Base-by-base conservation (phyloP, 2,329 filamentous ascomycete species). In the Cercospora zeina region DNA sequence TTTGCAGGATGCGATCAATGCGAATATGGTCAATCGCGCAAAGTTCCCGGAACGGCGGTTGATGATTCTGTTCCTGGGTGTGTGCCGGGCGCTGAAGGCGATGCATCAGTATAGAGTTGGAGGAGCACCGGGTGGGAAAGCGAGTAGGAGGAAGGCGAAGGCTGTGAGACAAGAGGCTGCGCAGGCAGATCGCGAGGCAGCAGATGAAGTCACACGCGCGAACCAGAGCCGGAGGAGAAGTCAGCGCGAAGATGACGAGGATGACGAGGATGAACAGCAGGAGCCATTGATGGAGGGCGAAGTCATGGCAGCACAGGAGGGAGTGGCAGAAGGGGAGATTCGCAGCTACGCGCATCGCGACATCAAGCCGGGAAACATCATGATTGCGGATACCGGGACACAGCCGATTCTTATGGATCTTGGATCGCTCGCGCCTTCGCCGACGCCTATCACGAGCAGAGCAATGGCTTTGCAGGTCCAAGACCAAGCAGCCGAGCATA, bases 321-420 rank as follows among this genome's bases (percentile, higher is more conserved):
- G 89, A 2, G 83, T 87, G 51, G 84, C 84, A 47, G 85, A 87
- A 9, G 89, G 89, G 13, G 85, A 87, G 62, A 81, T 85, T 64
- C 83, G 90, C 69, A 90, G 92, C 19, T 99, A 96, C 76, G 90
- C 95, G 65, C 95, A 99, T 77, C 84, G 95, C 69, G 95, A 99
- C 77, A 96, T 99, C 76, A 99, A 99, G 77, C 95, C 95, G 71
- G 93, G 92, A 62, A 99, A 99, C 78, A 96, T 99, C 74, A 99
- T 99, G 95, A 96, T 99, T 69, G 89, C 90, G 68, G 93, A 97
- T 75, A 87, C 91, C 70, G 95, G 95, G 69, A 85, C 87, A 63
- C 88, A 87, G 31, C 93, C 95, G 2, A 95, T 99, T 70, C 85
- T 99, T 36, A 99, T 99, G 95, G 95, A 99, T 75, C 87, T 99